These are phyloP conservation scores for Sutorius australiensis DNA, from an alignment of 768 basidiomycete species.

Conservation along the genomic window DNA sequence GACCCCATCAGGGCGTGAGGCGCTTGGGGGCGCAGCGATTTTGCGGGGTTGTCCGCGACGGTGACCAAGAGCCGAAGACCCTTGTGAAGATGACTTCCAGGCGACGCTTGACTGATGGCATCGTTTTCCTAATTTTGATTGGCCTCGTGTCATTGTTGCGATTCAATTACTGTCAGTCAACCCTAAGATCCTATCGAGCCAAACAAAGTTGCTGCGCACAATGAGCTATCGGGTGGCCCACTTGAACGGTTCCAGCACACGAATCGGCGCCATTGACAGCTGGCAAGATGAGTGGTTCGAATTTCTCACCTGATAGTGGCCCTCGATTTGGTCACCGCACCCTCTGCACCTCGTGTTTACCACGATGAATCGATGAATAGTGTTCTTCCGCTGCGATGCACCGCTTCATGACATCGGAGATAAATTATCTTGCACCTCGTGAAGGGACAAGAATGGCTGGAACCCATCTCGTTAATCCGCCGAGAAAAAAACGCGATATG, in stretches of 20 bases:
- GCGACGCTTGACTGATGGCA: slow-evolving; percentile 18
- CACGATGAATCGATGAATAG: slow-evolving; percentile 28
- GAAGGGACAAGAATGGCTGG: slow-evolving; percentile 15
- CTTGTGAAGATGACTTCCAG: slow-evolving; percentile 10
- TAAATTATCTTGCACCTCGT: slow-evolving; percentile 20
- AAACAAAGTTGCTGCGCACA: slow-evolving; percentile 4
- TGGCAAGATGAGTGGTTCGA: slow-evolving; percentile 10
- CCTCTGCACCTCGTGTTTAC: slow-evolving; percentile 29
- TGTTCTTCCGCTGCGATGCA: slow-evolving; percentile 22
- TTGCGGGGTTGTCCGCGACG: slow-evolving; percentile 10
- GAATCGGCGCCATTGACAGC: slow-evolving; percentile 8
- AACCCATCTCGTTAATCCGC: slow-evolving; percentile 17
- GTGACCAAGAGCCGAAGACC: slow-evolving; percentile 14
- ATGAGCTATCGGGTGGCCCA: not conserved
- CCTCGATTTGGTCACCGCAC: slow-evolving; percentile 14
- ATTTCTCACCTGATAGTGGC: slow-evolving; percentile 7
- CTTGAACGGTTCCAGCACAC: slow-evolving; percentile 4
- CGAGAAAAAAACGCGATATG: slow-evolving; percentile 11
- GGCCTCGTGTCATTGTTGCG: slow-evolving; percentile 21
- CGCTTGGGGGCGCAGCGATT: not conserved
- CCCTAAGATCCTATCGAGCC: slow-evolving; percentile 14
- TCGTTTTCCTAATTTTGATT: slow-evolving; percentile 12
- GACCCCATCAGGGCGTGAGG: slow-evolving; percentile 8
- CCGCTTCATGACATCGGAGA: slow-evolving; percentile 29
- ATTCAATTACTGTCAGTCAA: slow-evolving; percentile 11